Base-by-base conservation (phyloP, 2,329 filamentous ascomycete species). In the Sphaceloma murrayae region DNA sequence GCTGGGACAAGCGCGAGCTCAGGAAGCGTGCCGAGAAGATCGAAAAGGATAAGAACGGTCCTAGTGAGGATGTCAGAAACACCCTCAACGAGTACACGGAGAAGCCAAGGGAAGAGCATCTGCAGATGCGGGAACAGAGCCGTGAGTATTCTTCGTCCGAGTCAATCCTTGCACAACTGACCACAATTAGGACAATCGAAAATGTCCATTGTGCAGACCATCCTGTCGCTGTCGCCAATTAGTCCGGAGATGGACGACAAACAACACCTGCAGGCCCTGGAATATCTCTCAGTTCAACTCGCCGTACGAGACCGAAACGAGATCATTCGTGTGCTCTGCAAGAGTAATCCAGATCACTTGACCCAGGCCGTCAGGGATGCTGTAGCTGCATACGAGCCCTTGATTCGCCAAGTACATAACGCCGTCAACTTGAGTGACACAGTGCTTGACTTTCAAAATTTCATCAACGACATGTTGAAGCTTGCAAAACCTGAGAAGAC, bases 221-320 rank as follows among this genome's bases (percentile, higher is more conserved):
- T 88, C n/a, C 67, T 88, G 16, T 70, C 67, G 0, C 60, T 69
- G 1, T 67, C 75, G 30, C 64, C 72, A 1, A 58, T 63, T 4
- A 58, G 64, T 1, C 57, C 63, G 0, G 62, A 67, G 0, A 60
- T 85, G 17, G 73, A 69, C 2, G 72, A 79, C 8, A 53, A 63
- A 7, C 77, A 84, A 50, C 82, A 88, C 51, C 62, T 62, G 2
- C 70, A 75, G 49, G 80, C 78, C 26, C 67, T 82, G 33, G 77
- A 83, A 46, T 88, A 85, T 59, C 77, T 84, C 51, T 73, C 78
- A 0, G 75, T 80, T 1, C 70, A 78, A n/a, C 72, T 88, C 17
- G 78, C 79, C 0, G 73, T 84, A 6, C 75, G 78, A 26, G 85
- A 91, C 56, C 75, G 84, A n/a, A 76, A 84, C 46, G 73, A 79